Base-by-base conservation (phyloP, 805 yeast genomes). In the Teunomyces pallodes region DNA sequence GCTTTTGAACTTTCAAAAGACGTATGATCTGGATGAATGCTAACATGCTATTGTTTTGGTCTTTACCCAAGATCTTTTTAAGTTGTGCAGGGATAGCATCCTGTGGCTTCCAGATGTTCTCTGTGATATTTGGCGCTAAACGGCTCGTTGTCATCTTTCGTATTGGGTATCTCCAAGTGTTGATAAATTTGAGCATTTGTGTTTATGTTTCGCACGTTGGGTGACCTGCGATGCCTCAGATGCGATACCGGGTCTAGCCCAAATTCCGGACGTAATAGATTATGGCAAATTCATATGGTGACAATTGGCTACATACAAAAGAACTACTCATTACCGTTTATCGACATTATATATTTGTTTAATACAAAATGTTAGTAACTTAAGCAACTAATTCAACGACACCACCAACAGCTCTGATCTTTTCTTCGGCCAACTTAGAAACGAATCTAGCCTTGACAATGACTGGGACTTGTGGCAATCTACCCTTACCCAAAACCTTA, bases 371-470 rank as follows among this genome's bases (percentile, higher is more conserved):
- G 38, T 42, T 17, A 26, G 41, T 49, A 45, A 66, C 60, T 87
- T 90, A 94, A 80, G 99, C 99, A 76, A 94, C 80, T 75, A 94
- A 88, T 84, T 94, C 99, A 77, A 94, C 95, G 74, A 88, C 99
- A 88, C 99, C 99, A 82, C 99, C 99, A 75, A 86, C 99, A 75
- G 96, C 98, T 85, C 88, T 90, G 84, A 94, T 94, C 86, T 92
- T 94, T 84, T 94, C 91, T 86, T 94, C 99, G 75, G 99, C 99
- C 75, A 90, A 86, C 82, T 91, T 87, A 69, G 97, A 90, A 69
- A 94, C 99, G 75, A 86, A 94, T 87, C 99, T 92, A 66, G 99
- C 99, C 82, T 89, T 92, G 76, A 94, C 98, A 68, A 94, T 90
- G 76, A 94, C 95, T 75, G 99, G 99, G 67, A 91, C 97, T 65